phyloP scores from a whole-genome alignment of 352 stramenopile genomes.

The Pythium sp. region DNA sequence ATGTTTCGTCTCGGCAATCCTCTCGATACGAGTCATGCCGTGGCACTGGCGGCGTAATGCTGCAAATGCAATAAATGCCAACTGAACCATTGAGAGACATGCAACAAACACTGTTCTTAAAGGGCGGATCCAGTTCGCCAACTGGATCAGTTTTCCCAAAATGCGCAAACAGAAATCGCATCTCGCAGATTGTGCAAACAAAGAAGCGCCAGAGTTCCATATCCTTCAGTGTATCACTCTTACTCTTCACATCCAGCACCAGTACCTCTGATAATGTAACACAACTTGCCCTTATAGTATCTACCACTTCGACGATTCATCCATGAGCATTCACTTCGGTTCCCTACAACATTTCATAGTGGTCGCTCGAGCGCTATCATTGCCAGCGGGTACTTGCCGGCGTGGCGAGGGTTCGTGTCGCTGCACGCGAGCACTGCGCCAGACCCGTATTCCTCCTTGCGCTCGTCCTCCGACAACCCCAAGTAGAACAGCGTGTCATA shows the following conservation, averaged over 20 bases:
- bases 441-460: not conserved
- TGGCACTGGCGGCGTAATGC: too few relatives aligned
- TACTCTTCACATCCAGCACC: too few relatives aligned
- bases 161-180: not conserved
- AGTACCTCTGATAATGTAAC: too few relatives aligned
- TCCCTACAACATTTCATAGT: not conserved
- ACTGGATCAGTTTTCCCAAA: not conserved
- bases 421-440: conserved; percentile 20
- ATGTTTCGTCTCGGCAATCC: too few relatives aligned
- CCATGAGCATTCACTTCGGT: not conserved
- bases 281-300: too few relatives aligned
- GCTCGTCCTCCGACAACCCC: conserved; percentile 7
- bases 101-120: too few relatives aligned
- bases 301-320: too few relatives aligned
- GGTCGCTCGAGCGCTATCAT: conserved; percentile 11
- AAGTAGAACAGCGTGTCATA: conserved; percentile 30
- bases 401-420: conserved; percentile 13
- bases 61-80: too few relatives aligned
- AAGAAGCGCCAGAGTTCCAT: not conserved
- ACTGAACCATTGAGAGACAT: too few relatives aligned
- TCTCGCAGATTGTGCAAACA: not conserved
- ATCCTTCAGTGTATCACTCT: not conserved
- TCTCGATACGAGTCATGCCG: too few relatives aligned
- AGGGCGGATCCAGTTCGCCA: too few relatives aligned
- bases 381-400: conserved; percentile 17